Conservation (phyloP, 352 stramenopile species). For the Aphanomyces astaci region DNA sequence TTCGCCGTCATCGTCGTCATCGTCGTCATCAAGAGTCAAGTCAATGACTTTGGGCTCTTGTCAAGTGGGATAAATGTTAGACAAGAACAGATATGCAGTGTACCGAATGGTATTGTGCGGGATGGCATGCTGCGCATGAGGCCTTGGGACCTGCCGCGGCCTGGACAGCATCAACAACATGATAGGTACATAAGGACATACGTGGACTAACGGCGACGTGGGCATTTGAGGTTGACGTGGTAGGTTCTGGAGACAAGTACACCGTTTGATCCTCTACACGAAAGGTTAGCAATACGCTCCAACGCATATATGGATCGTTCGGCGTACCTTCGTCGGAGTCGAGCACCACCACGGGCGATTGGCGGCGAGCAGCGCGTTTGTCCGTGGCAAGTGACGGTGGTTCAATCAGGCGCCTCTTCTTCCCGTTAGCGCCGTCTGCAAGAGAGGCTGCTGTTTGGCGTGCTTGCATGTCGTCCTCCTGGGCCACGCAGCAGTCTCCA, state of each 20-base stretch:
- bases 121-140: not conserved
- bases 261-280: too few relatives aligned
- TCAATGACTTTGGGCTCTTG: not conserved
- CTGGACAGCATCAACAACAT: not conserved
- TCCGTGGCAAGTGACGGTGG: not conserved
- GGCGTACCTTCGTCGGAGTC: not conserved
- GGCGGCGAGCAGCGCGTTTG: not conserved
- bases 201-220: not conserved
- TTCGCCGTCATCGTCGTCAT: not conserved
- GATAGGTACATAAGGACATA: too few relatives aligned
- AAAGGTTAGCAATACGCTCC: too few relatives aligned
- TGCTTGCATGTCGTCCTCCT: not conserved
- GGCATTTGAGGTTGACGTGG: too few relatives aligned
- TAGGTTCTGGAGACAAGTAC: conserved; percentile 4
- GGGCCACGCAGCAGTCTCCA: not conserved
- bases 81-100: too few relatives aligned
- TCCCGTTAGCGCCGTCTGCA: not conserved
- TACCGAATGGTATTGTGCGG: not conserved
- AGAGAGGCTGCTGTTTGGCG: too few relatives aligned
- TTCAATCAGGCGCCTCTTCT: not conserved
- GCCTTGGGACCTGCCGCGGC: not conserved
- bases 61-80: not conserved
- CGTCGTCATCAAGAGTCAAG: not conserved
- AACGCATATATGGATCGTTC: too few relatives aligned
- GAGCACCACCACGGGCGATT: not conserved